These are phyloP conservation scores for Tremellales sp. DNA, from an alignment of 1,284 basidiomycete genomes.

Conservation along the genomic window DNA sequence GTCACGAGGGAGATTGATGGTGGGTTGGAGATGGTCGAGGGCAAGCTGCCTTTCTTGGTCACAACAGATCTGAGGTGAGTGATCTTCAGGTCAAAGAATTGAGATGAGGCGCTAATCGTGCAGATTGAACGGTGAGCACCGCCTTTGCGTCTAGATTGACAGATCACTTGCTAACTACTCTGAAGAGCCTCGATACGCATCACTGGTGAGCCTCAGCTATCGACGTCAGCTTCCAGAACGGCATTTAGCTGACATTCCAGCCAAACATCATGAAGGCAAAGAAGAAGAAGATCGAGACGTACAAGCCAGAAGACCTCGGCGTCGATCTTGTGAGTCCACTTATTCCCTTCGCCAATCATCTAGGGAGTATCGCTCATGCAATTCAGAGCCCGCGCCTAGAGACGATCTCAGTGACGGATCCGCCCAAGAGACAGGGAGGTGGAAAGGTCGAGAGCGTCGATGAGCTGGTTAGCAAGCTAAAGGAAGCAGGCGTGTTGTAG, in stretches of 20 bases:
- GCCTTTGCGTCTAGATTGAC: not conserved
- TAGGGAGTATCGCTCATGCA: constrained; percentile 2
- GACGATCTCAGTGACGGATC: constrained; percentile 85
- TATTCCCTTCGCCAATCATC: not conserved
- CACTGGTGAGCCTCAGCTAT: constrained; percentile 55
- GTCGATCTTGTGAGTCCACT: constrained; percentile 43
- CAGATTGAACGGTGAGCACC: constrained; percentile 42
- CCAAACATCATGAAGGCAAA: constrained; percentile 99
- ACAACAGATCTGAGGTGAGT: constrained; percentile 88
- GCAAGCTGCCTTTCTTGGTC: constrained; percentile 77
- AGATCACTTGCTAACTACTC: constrained; percentile 48
- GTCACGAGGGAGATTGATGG: constrained; percentile 94
- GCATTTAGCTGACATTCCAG: constrained; percentile 17
- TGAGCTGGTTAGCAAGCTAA: constrained; percentile 83
- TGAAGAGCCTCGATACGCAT: constrained; percentile 87
- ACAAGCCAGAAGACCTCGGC: constrained; percentile 76
- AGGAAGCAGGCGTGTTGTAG: constrained; percentile 73
- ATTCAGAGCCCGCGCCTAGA: constrained; percentile 66
- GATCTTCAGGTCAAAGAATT: not conserved
- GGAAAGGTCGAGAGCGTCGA: constrained; percentile 87
- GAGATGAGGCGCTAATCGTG: constrained; percentile 1
- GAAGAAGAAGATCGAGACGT: constrained; percentile 92
- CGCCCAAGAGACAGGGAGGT: constrained; percentile 85
- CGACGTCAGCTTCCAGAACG: no score
- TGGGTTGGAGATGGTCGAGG: constrained; percentile 77